phyloP scores from a whole-genome alignment of 495 filamentous ascomycete species.

The Penicillium coffeae region DNA sequence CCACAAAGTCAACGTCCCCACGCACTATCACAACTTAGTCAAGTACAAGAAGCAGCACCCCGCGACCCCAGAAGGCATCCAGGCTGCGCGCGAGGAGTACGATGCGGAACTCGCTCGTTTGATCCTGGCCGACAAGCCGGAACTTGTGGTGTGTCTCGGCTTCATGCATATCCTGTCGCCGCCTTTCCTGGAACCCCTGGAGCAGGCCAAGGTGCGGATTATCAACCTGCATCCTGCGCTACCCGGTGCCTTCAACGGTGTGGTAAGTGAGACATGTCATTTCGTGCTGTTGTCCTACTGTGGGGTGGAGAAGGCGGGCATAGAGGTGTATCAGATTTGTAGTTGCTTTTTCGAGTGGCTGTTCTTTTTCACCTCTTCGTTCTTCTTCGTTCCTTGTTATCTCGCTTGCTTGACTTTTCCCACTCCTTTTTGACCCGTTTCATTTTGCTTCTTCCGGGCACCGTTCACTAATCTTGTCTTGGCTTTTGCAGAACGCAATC shows the following conservation, averaged over 20 bases:
- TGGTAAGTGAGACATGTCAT: conserved; percentile 33
- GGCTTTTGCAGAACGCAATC: conserved; percentile 55
- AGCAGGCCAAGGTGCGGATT: conserved; percentile 55
- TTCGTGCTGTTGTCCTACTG: neutral
- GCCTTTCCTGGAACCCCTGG: conserved; percentile 63
- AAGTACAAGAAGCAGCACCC: conserved; percentile 55
- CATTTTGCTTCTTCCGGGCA: neutral
- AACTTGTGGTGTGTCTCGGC: conserved; percentile 61
- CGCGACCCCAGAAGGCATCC: conserved; percentile 38
- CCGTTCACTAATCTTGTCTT: conserved; percentile 3
- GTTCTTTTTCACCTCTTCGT: neutral
- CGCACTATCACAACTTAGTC: conserved; percentile 82
- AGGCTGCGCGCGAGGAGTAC: conserved; percentile 62
- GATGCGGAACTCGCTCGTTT: conserved; percentile 75
- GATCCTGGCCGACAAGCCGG: conserved; percentile 63
- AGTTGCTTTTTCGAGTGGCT: neutral
- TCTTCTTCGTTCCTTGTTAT: neutral
- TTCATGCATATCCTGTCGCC: conserved; percentile 59
- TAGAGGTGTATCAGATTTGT: neutral
- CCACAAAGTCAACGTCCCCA: conserved; percentile 64
- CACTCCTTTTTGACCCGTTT: neutral
- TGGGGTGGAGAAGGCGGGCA: neutral
- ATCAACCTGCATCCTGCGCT: conserved; percentile 88
- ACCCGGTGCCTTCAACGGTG: conserved; percentile 72
- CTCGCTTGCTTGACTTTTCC: neutral